Conservation (phyloP, 2,329 filamentous ascomycete species). For the Apiospora phragmitis region DNA sequence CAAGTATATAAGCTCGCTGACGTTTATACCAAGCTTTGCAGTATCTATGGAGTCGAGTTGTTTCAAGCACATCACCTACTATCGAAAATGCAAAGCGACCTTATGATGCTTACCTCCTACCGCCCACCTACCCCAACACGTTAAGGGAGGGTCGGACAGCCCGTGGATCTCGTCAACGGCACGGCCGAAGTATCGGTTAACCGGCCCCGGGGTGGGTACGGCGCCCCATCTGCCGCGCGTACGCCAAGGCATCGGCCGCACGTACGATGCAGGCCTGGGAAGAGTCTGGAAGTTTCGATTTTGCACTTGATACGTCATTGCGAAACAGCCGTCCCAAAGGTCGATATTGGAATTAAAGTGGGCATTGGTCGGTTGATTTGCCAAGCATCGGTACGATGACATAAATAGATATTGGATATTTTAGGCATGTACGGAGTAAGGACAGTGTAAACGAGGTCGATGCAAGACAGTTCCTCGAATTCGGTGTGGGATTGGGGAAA, state of each 20-base stretch:
- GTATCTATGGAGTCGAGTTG: background rate
- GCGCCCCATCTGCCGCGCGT: constrained; percentile 2
- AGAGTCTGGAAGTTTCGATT: background rate
- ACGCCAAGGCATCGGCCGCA: constrained; percentile 1
- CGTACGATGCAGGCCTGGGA: background rate
- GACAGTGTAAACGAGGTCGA: too few species aligned
- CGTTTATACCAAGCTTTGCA: background rate
- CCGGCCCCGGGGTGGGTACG: background rate
- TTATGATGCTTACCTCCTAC: background rate
- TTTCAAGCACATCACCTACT: background rate
- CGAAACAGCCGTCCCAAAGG: background rate
- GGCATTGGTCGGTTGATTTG: background rate
- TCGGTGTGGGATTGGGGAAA: background rate
- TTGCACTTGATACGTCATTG: background rate
- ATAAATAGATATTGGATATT: background rate
- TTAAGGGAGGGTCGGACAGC: background rate
- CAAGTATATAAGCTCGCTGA: background rate
- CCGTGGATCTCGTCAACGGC: background rate
- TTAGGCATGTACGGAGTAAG: too few species aligned
- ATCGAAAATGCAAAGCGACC: background rate
- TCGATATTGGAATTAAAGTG: background rate
- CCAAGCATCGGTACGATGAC: background rate
- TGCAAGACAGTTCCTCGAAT: too few species aligned
- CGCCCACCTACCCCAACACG: background rate
- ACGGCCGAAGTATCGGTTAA: background rate